phyloP scores from a whole-genome alignment of 176 grass and related monocot genomes.

The Typha latifolia region DNA sequence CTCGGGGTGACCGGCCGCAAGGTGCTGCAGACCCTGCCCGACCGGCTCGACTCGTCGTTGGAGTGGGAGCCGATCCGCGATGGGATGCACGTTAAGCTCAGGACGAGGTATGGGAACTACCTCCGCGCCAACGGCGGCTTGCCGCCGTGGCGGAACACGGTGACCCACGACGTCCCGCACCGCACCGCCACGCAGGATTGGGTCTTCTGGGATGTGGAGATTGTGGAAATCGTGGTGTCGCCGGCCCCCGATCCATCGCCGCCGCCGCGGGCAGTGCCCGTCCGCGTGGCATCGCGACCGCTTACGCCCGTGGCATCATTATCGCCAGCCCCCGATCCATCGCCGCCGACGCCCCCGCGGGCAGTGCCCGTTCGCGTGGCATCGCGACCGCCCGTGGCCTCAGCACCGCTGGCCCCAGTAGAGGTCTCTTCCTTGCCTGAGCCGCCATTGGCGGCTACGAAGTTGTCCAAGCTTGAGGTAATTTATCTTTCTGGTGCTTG shows the following conservation, averaged over 20 bases:
- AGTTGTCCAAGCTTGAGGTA: not conserved
- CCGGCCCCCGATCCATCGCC: not conserved
- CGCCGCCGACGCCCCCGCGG: not conserved
- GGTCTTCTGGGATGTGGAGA: constrained; percentile 20
- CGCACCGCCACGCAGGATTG: constrained; percentile 19
- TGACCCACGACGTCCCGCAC: constrained; percentile 27
- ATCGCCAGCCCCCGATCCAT: not conserved
- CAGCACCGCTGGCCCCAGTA: not conserved
- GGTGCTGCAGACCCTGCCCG: constrained; percentile 51
- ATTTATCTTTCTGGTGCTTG: not conserved
- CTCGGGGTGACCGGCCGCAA: constrained; percentile 42
- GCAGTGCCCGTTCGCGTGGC: not conserved
- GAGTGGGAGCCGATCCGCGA: constrained; percentile 46
- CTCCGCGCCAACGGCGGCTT: constrained; percentile 21
- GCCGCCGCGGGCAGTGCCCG: too few relatives aligned
- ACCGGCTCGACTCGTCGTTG: constrained; percentile 68
- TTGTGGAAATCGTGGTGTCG: constrained; percentile 6
- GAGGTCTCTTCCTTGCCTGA: not conserved
- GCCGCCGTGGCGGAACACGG: constrained; percentile 22
- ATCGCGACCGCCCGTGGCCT: not conserved
- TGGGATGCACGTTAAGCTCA: constrained; percentile 5
- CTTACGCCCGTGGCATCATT: not conserved
- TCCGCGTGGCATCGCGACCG: too few relatives aligned
- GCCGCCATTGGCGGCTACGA: not conserved
- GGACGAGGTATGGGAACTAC: constrained; percentile 19